Conservation (phyloP, 208 protist species). For the Leishmania guyanensis region DNA sequence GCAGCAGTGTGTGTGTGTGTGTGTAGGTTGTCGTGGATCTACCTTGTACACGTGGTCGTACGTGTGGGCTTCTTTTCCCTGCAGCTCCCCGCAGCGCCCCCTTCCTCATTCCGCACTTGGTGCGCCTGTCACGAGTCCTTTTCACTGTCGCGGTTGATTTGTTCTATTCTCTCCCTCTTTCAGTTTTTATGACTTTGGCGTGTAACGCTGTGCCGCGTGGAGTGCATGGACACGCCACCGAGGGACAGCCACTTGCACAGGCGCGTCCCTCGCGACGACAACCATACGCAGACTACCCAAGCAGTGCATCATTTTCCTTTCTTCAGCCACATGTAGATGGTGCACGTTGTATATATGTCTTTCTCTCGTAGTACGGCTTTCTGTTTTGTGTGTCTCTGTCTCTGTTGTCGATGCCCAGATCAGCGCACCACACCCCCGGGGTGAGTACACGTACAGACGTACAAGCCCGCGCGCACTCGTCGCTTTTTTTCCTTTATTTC, state of each 20-base stretch:
- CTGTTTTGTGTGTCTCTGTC: conserved; percentile 2
- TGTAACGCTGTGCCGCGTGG: neutral
- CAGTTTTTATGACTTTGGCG: neutral
- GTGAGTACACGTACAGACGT: neutral
- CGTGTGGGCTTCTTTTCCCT: neutral
- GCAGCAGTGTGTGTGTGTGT: neutral
- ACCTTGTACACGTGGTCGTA: too few relatives aligned
- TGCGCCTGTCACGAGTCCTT: neutral
- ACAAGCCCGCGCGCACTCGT: neutral
- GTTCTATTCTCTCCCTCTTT: neutral
- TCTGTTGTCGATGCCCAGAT: neutral
- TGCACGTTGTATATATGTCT: neutral
- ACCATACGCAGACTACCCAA: neutral
- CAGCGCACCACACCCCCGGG: neutral
- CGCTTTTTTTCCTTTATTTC: conserved; percentile 8
- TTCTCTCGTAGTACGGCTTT: neutral
- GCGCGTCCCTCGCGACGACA: neutral
- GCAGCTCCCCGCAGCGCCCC: neutral
- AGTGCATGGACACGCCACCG: neutral
- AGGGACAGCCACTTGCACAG: neutral
- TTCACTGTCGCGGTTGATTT: neutral
- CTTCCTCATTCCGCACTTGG: neutral
- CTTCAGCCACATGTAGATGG: neutral
- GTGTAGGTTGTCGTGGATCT: neutral
- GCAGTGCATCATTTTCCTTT: neutral